Conservation (phyloP, 108 stramenopile genomes). For the Discostella stelligeroides region DNA sequence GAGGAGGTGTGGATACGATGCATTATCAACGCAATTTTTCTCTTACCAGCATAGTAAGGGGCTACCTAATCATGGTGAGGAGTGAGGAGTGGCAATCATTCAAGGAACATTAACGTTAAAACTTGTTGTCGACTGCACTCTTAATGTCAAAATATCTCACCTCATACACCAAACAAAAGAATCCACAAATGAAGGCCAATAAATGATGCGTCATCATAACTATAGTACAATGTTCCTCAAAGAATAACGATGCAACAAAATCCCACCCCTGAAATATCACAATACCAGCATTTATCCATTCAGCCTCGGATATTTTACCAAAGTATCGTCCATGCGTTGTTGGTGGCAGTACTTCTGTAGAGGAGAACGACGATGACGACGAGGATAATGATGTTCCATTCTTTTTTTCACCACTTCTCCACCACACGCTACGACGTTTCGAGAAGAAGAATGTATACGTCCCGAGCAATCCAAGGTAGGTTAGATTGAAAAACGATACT, state of each 20-base stretch:
- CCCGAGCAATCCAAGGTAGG: conserved; percentile 39
- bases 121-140: not conserved
- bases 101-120: not conserved
- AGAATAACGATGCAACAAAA: conserved; percentile 53
- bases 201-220: conserved; percentile 70
- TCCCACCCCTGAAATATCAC: conserved; percentile 71
- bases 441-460: conserved; percentile 45
- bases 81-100: no score
- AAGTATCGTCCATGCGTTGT: conserved; percentile 57
- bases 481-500: conserved; percentile 38
- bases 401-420: no score
- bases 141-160: no score
- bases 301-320: conserved; percentile 26
- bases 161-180: conserved; percentile 56
- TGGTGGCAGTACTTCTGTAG: conserved; percentile 18
- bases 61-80: not conserved
- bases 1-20: not conserved
- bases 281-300: conserved; percentile 30
- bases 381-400: not conserved
- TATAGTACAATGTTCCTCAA: conserved; percentile 53
- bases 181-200: conserved; percentile 56
- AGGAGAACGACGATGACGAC: not conserved
- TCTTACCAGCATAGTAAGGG: conserved; percentile 28
- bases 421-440: conserved; percentile 2
- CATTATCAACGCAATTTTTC: not conserved